Base-by-base conservation (phyloP, 495 filamentous ascomycete species). In the Sordaria brevicollis region DNA sequence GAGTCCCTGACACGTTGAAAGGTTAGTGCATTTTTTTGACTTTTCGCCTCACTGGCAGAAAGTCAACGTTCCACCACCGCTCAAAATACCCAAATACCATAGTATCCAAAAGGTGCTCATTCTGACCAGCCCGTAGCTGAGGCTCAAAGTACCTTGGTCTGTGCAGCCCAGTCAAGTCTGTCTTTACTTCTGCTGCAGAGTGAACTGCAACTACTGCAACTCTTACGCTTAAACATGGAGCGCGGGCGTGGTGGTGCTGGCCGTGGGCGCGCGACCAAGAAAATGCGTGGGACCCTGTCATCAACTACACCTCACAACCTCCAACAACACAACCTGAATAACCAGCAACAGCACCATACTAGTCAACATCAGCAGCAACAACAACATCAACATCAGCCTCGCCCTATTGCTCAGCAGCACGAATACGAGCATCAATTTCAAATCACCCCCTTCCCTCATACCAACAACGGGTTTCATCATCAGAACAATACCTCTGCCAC, bases 1-100 rank as follows among this genome's bases (percentile, higher is more conserved):
- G 68, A 38, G 54, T 35, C 76, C 76, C 74, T 78, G 76, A 78
- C 76, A 78, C 76, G 76, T 73, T 76, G 71, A 70, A 72, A 71
- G 71, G 68, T 76, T 78, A 76, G 75, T 78, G 76, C 70, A 36
- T 71, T 71, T 67, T 70, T 71, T 75, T 77, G 25, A 31, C 49
- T 78, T 77, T 76, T 77, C 77, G 77, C 77, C 74, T 74, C 76
- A 77, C 66, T 65, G 67, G 21, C 70, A 67, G 49, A n/a, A n/a
- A 57, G 49, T 31, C 49, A 1, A 62, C 33, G 49, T 62, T 62
- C 25, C 49, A 37, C 57, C 35, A 29, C 68, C 38, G 49, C 29
- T 34, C 35, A 62, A 66, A 38, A 65, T 35, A n/a, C 67, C 54
- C 11, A 41, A 35, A 29, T 54, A 65, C 21, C 19, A 43, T 66